Conservation (phyloP, 2,329 filamentous ascomycete genomes). For the Elsinoe necatrix region DNA sequence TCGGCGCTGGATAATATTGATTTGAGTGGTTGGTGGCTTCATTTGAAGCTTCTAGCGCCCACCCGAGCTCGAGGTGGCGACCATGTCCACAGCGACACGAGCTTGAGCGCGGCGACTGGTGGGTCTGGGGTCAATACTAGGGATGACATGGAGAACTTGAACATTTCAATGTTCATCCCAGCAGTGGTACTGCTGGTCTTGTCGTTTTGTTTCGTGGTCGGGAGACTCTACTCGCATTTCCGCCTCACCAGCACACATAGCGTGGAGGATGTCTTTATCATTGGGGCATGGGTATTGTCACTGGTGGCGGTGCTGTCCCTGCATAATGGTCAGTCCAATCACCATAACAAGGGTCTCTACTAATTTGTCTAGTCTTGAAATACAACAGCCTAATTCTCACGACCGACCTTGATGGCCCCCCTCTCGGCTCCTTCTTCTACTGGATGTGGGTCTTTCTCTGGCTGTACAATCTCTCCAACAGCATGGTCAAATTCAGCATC, state of each 20-base stretch:
- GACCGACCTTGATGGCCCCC: not conserved
- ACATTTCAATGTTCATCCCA: not conserved
- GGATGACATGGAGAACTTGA: not conserved
- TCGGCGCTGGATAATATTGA: not conserved
- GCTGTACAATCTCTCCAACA: constrained; percentile 33
- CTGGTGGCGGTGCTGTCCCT: not conserved
- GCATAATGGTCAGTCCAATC: not conserved
- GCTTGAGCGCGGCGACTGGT: not conserved
- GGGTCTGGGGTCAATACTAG: not conserved
- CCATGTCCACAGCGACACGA: not conserved
- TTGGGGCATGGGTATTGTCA: not conserved
- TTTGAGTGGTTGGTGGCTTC: not conserved
- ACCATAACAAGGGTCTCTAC: not conserved
- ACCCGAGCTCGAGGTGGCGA: not conserved
- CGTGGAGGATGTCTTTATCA: constrained; percentile 6
- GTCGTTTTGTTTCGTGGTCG: not conserved
- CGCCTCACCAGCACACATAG: not conserved
- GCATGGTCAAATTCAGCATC: constrained; percentile 37
- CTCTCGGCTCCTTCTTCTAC: not conserved
- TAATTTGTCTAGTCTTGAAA: not conserved
- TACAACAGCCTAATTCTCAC: not conserved
- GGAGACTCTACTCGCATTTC: not conserved
- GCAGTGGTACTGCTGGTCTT: not conserved
- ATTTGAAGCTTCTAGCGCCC: not conserved
- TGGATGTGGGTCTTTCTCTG: constrained; percentile 27